These are phyloP conservation scores for Collariella sp. DNA, from an alignment of 495 filamentous ascomycete genomes.

Conservation along the genomic window DNA sequence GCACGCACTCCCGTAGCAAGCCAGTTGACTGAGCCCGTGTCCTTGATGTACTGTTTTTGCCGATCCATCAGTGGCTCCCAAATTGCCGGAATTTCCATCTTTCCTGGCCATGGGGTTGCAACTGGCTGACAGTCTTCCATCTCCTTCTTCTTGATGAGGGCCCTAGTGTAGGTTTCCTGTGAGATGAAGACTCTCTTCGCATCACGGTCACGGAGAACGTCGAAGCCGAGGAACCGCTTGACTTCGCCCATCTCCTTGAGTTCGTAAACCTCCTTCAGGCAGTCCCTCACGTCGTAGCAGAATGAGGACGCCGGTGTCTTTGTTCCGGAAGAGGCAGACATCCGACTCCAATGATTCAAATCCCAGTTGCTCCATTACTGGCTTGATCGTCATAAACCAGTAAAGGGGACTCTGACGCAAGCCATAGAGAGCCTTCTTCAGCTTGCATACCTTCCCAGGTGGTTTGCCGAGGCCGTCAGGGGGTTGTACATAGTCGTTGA, in stretches of 20 bases:
- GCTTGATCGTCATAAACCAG: constrained; percentile 1
- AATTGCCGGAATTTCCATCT: neutral
- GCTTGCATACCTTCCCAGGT: neutral
- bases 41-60: neutral
- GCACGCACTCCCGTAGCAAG: neutral
- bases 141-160: neutral
- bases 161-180: neutral
- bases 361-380: neutral
- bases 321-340: neutral
- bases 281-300: neutral
- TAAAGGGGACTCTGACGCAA: neutral
- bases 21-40: neutral
- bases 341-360: neutral
- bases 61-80: neutral
- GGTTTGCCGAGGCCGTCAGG: neutral
- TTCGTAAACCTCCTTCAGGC: neutral
- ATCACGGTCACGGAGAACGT: neutral
- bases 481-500: neutral
- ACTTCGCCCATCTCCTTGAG: neutral
- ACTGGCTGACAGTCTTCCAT: neutral
- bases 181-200: neutral
- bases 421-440: neutral
- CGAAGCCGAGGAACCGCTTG: constrained; percentile 1
- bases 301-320: neutral
- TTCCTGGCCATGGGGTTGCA: no score